A percentile compares a stretch with the other conserved stretches of the same genome.
Evolutionary conservation across 164 flowering plant species (phyloP).

Genomic region (Magnolia sinica): DNA sequence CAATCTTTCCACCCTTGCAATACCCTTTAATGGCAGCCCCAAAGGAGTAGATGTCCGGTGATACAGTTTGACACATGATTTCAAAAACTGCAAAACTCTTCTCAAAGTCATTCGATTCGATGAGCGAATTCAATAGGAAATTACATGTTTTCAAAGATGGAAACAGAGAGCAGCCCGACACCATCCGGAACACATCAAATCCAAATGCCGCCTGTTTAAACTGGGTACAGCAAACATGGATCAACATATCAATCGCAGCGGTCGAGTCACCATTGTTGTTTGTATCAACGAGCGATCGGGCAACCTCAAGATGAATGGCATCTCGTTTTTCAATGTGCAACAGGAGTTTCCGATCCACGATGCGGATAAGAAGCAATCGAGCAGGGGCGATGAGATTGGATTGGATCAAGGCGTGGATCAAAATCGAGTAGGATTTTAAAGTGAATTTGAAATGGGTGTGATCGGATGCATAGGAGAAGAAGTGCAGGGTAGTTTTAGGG

Average conservation of each 20-base stretch:
- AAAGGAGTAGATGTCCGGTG: conserved; percentile 52
- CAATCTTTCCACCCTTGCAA: conserved; percentile 50
- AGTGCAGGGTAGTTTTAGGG: conserved; percentile 51
- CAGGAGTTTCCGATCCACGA: conserved; percentile 58
- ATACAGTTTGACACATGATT: conserved; percentile 26
- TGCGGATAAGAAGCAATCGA: conserved; percentile 54
- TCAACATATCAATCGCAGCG: conserved; percentile 43
- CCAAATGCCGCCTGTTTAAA: conserved; percentile 32
- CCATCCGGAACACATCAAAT: conserved; percentile 42
- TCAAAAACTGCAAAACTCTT: conserved; percentile 45
- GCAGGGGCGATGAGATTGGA: conserved; percentile 43
- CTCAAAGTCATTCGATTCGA: conserved; percentile 43
- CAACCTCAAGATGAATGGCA: conserved; percentile 41
- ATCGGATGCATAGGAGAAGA: conserved; percentile 50
- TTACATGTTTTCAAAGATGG: conserved; percentile 63
- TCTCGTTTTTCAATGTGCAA: conserved; percentile 20
- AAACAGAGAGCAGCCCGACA: conserved; percentile 37
- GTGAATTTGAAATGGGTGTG: conserved; percentile 40
- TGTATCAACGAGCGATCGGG: conserved; percentile 16
- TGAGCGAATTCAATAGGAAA: conserved; percentile 54
- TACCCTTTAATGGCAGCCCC: conserved; percentile 56
- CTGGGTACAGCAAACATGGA: conserved; percentile 58
- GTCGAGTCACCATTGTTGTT: conserved; percentile 8
- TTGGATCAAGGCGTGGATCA: conserved; percentile 47
- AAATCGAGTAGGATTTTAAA: conserved; percentile 51